These are phyloP conservation scores for Wilcoxina mikolae DNA, from an alignment of 495 filamentous ascomycete genomes.

Conservation along the genomic window DNA sequence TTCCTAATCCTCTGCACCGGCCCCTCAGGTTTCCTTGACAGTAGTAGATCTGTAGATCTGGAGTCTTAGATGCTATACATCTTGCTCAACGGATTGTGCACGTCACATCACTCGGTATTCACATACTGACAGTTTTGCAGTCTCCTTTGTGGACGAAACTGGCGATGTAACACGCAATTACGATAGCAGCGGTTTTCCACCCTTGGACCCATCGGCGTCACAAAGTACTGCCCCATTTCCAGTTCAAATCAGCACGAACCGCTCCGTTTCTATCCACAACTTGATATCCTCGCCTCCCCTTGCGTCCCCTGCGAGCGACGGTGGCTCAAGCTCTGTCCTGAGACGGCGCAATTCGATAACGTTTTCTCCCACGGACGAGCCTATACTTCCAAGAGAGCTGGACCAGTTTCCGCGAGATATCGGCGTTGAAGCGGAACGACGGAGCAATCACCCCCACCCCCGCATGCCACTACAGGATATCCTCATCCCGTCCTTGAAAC, in stretches of 20 bases:
- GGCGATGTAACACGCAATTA: conserved; percentile 4
- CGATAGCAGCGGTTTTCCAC: neutral
- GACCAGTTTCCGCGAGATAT: neutral
- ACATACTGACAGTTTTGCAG: neutral
- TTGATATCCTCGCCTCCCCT: neutral
- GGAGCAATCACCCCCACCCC: too few species aligned
- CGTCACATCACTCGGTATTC: neutral
- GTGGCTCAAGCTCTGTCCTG: neutral
- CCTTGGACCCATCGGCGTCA: neutral
- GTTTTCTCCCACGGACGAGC: conserved; percentile 1
- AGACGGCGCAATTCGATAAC: neutral
- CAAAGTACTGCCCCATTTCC: neutral
- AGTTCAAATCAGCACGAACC: neutral
- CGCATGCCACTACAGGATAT: conserved; percentile 1
- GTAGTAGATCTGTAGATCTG: too few species aligned
- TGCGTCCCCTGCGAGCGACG: neutral
- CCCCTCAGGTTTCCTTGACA: too few species aligned
- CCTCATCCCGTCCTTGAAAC: neutral
- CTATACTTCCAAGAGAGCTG: neutral
- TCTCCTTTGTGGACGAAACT: conserved; percentile 8
- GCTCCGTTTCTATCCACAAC: neutral
- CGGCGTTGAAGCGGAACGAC: neutral
- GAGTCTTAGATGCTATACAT: too few species aligned
- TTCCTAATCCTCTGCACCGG: too few species aligned
- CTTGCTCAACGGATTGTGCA: too few species aligned